phyloP scores from a whole-genome alignment of 1,139 yeast genomes.

The Chernovozyma aurita region DNA sequence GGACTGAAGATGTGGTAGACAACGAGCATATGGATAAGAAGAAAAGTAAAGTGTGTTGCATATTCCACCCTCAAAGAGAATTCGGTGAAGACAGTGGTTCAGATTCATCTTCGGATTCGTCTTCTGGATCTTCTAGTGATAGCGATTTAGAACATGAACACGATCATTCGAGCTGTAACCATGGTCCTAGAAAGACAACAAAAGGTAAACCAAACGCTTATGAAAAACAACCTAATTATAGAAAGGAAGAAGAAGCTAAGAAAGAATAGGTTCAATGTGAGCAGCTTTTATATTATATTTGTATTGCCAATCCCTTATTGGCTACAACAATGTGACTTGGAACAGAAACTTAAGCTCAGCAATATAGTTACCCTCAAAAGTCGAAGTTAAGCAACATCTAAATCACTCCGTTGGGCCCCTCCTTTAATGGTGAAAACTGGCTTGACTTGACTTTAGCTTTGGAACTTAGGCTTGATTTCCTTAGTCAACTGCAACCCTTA shows the following conservation, averaged over 20 bases:
- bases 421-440: no score
- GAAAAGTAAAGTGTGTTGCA: conserved; percentile 92
- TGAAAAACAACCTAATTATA: conserved; percentile 67
- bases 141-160: conserved; percentile 6
- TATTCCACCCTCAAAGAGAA: conserved; percentile 78
- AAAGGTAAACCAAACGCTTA: conserved; percentile 59
- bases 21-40: conserved; percentile 85
- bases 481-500: no score
- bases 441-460: no score
- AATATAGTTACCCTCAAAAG: no score
- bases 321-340: no score
- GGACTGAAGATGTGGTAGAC: conserved; percentile 85
- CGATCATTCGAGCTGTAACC: conserved; percentile 3
- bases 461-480: no score
- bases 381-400: no score
- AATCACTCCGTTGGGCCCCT: no score
- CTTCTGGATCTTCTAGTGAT: conserved; percentile 13
- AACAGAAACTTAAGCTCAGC: no score
- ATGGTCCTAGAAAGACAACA: conserved; percentile 2
- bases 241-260: conserved; percentile 17
- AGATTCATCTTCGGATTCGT: conserved; percentile 22
- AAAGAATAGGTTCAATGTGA: no score
- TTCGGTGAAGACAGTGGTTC: conserved; percentile 57
- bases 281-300: no score
- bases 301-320: no score